Conservation (phyloP, 2,329 filamentous ascomycete species). For the Penicillium sp. region DNA sequence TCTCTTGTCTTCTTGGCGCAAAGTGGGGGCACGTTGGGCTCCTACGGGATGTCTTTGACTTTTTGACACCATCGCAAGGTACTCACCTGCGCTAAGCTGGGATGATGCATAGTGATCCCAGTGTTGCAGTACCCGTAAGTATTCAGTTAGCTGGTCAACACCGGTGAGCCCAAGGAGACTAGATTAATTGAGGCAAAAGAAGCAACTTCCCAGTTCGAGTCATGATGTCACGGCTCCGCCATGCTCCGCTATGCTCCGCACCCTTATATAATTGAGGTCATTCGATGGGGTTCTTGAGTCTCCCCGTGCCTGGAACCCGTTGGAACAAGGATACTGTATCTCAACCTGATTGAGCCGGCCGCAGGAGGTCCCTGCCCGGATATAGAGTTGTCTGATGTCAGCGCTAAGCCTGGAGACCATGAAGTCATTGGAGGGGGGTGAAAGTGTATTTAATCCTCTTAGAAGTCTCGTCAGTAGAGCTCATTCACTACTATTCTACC, state of each 20-base stretch:
- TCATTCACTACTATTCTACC: background rate
- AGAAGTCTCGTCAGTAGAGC: background rate
- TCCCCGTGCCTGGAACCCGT: background rate
- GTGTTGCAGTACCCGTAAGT: no score
- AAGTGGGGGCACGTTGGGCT: no score
- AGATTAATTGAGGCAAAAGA: background rate
- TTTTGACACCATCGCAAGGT: no score
- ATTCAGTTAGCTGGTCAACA: background rate
- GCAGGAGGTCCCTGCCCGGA: background rate
- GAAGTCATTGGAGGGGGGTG: constrained; percentile 14
- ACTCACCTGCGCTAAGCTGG: no score
- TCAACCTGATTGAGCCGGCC: constrained; percentile 4
- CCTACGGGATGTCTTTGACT: no score
- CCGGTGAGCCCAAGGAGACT: background rate
- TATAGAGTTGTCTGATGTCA: constrained; percentile 2
- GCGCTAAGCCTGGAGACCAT: constrained; percentile 7
- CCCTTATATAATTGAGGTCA: background rate
- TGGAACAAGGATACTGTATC: background rate
- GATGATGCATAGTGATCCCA: no score
- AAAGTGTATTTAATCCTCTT: constrained; percentile 3
- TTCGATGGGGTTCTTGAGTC: background rate
- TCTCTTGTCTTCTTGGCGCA: no score
- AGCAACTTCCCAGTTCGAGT: constrained; percentile 3
- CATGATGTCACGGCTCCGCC: constrained; percentile 22
- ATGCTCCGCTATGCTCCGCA: constrained; percentile 2